Conservation (phyloP, 441 rosid species). For the Eutrema salsugineum region DNA sequence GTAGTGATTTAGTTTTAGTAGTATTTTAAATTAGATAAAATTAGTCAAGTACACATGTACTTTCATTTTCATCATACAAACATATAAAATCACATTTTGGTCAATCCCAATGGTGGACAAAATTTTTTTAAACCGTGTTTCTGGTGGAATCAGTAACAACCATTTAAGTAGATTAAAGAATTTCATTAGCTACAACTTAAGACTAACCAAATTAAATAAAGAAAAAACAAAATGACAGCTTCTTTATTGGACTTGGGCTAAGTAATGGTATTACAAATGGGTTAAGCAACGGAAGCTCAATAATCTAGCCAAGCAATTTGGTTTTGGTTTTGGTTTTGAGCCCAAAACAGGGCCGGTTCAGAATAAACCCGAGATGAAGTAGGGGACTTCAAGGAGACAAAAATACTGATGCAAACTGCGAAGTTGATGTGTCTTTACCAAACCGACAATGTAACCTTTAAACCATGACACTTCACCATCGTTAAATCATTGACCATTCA, state of each 20-base stretch:
- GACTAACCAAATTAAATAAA: background rate
- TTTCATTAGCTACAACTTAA: background rate
- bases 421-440: slow-evolving; percentile 22
- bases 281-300: background rate
- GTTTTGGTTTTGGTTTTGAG: background rate
- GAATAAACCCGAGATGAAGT: background rate
- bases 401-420: background rate
- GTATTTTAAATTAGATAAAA: background rate
- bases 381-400: background rate
- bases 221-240: background rate
- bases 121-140: slow-evolving; percentile 10
- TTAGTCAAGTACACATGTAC: background rate
- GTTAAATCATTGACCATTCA: slow-evolving; percentile 20
- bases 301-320: background rate
- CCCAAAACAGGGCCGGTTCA: background rate
- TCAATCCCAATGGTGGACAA: slow-evolving; percentile 11
- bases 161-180: background rate
- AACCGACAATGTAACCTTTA: slow-evolving; percentile 19
- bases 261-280: background rate
- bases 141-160: slow-evolving; percentile 9
- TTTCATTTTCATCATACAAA: background rate
- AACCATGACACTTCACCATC: slow-evolving; percentile 25
- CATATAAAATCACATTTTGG: background rate
- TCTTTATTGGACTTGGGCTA: background rate
- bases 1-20: background rate